Conservation (phyloP, 78 protist genomes). For the Pirum gemmata region DNA sequence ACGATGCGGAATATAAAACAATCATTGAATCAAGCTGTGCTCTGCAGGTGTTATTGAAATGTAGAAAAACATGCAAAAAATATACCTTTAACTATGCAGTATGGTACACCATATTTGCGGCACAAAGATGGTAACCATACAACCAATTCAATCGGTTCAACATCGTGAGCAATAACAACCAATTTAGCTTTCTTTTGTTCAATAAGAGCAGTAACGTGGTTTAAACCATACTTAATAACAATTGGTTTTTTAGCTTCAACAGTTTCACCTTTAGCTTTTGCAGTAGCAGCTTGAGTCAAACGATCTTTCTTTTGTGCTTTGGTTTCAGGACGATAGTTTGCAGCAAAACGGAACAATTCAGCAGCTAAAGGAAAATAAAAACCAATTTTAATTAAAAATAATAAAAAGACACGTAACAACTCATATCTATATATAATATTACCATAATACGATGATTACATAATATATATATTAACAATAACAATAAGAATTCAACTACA, state of each 20-base stretch:
- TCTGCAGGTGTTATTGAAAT: too few species aligned
- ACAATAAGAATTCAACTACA: too few species aligned
- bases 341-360: conserved; percentile 36
- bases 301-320: conserved; percentile 70
- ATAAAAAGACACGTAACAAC: too few species aligned
- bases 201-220: conserved; percentile 84
- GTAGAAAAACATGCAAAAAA: too few species aligned
- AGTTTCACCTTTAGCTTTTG: conserved; percentile 48
- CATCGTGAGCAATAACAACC: conserved; percentile 98
- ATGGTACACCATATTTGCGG: conserved; percentile 92
- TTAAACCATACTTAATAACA: conserved; percentile 82
- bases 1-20: too few species aligned
- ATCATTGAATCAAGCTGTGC: too few species aligned
- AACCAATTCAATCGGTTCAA: conserved; percentile 97
- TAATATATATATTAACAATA: too few species aligned
- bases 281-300: conserved; percentile 57
- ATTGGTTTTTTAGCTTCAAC: conserved; percentile 61
- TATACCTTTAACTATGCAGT: conserved; percentile 91
- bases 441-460: too few species aligned
- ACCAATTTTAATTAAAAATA: too few species aligned
- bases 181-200: conserved; percentile 93
- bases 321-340: conserved; percentile 91
- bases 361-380: conserved; percentile 1
- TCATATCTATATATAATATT: too few species aligned
- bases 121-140: conserved; percentile 96